phyloP scores from a whole-genome alignment of 306 rosid genomes.

The Vigna angularis region DNA sequence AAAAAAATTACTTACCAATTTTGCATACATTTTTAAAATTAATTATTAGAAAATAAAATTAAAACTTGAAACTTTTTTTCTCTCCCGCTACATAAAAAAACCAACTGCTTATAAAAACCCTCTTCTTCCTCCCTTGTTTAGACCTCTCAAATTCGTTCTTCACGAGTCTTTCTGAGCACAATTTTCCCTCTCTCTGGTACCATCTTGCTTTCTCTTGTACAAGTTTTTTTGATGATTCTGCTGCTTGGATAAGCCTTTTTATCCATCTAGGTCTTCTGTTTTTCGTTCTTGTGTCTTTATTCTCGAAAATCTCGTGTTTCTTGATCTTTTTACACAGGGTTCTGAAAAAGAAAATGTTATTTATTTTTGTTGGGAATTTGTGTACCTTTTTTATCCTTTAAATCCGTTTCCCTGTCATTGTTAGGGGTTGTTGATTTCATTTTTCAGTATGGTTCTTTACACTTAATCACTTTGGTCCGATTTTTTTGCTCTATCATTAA shows the following conservation, averaged over 20 bases:
- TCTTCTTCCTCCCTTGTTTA: constrained; percentile 12
- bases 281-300: constrained; percentile 32
- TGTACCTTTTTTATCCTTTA: constrained; percentile 1
- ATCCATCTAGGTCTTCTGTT: constrained; percentile 44
- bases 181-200: constrained; percentile 56
- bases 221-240: constrained; percentile 41
- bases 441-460: constrained; percentile 25
- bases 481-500: constrained; percentile 5
- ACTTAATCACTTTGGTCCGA: constrained; percentile 19
- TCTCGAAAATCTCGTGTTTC: constrained; percentile 7
- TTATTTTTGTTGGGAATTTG: neutral
- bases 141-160: neutral
- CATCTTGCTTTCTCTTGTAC: constrained; percentile 23
- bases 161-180: constrained; percentile 27
- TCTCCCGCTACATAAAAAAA: too few relatives aligned
- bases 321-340: neutral
- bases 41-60: too few relatives aligned
- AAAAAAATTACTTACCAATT: too few relatives aligned
- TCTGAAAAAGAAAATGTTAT: neutral
- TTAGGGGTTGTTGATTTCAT: constrained; percentile 36
- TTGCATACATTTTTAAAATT: too few relatives aligned
- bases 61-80: too few relatives aligned
- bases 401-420: neutral
- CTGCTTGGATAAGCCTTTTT: constrained; percentile 1
- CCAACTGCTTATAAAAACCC: constrained; percentile 43